Evolutionary conservation across 2,329 filamentous ascomycete genomes (phyloP).

Genomic region (Metarhizium rileyi): DNA sequence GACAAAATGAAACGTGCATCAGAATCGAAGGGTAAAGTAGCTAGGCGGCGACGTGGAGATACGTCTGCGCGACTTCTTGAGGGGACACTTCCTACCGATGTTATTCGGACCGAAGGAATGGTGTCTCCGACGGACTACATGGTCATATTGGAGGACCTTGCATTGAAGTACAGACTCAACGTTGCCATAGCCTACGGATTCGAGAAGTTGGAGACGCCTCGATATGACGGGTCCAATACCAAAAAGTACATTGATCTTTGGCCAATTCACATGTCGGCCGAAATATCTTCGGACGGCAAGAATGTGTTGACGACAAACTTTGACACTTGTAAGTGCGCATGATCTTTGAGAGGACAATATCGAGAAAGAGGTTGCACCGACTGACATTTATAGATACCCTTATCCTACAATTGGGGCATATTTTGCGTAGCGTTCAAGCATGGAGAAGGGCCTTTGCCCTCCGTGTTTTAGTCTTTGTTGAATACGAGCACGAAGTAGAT

Average conservation of each 20-base stretch:
- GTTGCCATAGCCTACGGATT: constrained; percentile 80
- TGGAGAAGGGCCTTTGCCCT: constrained; percentile 68
- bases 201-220: constrained; percentile 63
- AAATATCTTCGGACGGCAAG: constrained; percentile 57
- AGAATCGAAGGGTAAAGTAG: constrained; percentile 21
- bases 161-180: constrained; percentile 70
- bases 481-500: constrained; percentile 75
- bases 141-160: constrained; percentile 72
- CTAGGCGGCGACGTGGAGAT: constrained; percentile 37
- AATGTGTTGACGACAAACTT: constrained; percentile 78
- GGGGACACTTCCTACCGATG: constrained; percentile 56
- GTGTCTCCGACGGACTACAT: constrained; percentile 67
- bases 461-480: constrained; percentile 77
- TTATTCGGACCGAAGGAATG: constrained; percentile 56
- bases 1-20: constrained; percentile 20
- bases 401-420: constrained; percentile 80
- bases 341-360: not conserved
- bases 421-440: constrained; percentile 68
- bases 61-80: constrained; percentile 47
- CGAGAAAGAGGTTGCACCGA: not conserved
- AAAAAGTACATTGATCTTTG: constrained; percentile 82
- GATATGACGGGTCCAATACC: constrained; percentile 41
- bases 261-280: constrained; percentile 90
- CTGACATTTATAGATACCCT: constrained; percentile 46
- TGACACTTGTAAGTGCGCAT: constrained; percentile 60